Conservation (phyloP, 257 asterid species). For the Jacaranda mimosifolia region DNA sequence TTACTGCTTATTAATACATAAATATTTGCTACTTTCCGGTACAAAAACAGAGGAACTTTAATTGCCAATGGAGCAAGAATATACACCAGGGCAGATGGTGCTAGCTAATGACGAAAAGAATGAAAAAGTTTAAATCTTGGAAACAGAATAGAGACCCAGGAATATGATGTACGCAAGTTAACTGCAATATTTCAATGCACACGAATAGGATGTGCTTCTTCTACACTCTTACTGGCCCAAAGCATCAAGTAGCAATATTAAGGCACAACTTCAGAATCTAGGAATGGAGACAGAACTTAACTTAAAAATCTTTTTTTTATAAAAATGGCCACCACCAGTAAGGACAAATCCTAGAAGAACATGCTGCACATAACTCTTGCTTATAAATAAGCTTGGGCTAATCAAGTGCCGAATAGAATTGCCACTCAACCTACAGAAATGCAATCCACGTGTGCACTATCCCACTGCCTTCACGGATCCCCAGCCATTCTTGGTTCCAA, state of each 20-base stretch:
- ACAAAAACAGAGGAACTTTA: neutral
- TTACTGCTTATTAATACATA: neutral
- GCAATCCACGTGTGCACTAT: neutral
- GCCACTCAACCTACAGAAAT: constrained; percentile 12
- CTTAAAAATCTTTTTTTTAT: neutral
- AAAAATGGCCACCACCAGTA: constrained; percentile 6
- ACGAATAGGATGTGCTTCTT: neutral
- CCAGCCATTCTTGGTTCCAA: constrained; percentile 1
- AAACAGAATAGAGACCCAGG: constrained; percentile 7
- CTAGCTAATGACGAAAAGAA: constrained; percentile 21
- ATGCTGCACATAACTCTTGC: constrained; percentile 2
- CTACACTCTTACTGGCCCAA: constrained; percentile 19
- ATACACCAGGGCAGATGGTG: neutral
- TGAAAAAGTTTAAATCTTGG: neutral
- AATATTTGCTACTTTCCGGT: neutral
- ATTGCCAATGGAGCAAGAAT: neutral
- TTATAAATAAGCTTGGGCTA: neutral
- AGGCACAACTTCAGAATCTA: neutral
- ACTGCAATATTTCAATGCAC: neutral
- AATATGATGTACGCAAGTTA: constrained; percentile 21
- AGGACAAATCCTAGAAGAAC: constrained; percentile 18
- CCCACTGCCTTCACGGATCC: neutral
- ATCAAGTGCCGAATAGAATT: constrained; percentile 1
- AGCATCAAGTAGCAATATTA: constrained; percentile 8
- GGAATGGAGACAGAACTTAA: neutral